Conservation (phyloP, 2,329 filamentous ascomycete species). For the Clonostachys byssicola region DNA sequence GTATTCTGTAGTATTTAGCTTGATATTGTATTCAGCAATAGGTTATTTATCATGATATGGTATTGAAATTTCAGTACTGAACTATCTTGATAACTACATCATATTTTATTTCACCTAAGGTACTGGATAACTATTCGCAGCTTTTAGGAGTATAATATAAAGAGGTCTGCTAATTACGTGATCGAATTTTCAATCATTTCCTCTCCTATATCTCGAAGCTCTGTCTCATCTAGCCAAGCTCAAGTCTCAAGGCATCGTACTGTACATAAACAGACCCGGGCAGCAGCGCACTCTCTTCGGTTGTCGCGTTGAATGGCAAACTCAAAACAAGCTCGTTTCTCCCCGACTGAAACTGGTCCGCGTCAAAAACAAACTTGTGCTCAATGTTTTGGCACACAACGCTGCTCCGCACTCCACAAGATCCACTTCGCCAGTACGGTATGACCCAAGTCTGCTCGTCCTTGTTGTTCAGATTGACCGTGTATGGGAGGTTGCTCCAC, state of each 20-base stretch:
- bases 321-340: slow-evolving; percentile 53
- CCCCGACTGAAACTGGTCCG: slow-evolving; percentile 38
- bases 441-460: slow-evolving; percentile 50
- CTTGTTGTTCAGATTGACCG: slow-evolving; percentile 30
- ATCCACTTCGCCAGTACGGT: slow-evolving; percentile 37
- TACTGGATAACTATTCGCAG: too few species aligned
- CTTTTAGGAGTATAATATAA: too few species aligned
- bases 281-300: slow-evolving; percentile 53
- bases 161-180: too few species aligned
- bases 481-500: slow-evolving; percentile 47
- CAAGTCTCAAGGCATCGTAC: slow-evolving; percentile 60
- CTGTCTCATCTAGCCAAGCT: slow-evolving; percentile 25
- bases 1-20: too few species aligned
- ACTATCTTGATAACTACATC: too few species aligned
- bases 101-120: too few species aligned
- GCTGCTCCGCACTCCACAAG: slow-evolving; percentile 56
- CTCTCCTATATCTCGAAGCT: too few species aligned
- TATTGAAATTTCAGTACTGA: too few species aligned
- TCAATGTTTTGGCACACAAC: slow-evolving; percentile 59
- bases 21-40: too few species aligned
- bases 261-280: slow-evolving; percentile 55
- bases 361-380: slow-evolving; percentile 56
- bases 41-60: too few species aligned
- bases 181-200: too few species aligned
- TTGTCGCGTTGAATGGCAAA: slow-evolving; percentile 54